These are phyloP conservation scores for Aspergillus nomiae DNA, from an alignment of 2,329 filamentous ascomycete species.

Conservation along the genomic window DNA sequence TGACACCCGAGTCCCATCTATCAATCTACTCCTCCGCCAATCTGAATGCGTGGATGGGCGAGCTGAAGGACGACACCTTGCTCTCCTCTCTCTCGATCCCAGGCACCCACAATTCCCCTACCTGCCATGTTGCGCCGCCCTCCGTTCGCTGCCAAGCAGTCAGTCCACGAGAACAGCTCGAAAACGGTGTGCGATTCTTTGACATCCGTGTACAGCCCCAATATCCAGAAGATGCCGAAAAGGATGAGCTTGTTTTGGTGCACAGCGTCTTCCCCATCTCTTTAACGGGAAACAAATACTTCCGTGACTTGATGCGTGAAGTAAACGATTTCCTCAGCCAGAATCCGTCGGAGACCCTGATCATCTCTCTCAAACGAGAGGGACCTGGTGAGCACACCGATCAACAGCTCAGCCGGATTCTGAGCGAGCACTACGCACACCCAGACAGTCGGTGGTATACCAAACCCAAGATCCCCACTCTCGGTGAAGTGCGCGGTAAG, in stretches of 20 bases:
- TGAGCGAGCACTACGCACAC: slow-evolving; percentile 70
- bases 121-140: slow-evolving; percentile 79
- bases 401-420: slow-evolving; percentile 71
- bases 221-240: slow-evolving; percentile 57
- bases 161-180: slow-evolving; percentile 72
- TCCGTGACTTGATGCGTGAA: slow-evolving; percentile 70
- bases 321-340: slow-evolving; percentile 74
- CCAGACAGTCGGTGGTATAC: slow-evolving; percentile 72
- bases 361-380: slow-evolving; percentile 89
- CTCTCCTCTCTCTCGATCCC: slow-evolving; percentile 85
- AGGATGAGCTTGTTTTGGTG: slow-evolving; percentile 75
- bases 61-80: slow-evolving; percentile 69
- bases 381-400: slow-evolving; percentile 80
- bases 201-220: slow-evolving; percentile 80
- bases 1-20: slow-evolving; percentile 56
- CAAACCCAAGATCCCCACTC: slow-evolving; percentile 70
- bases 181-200: slow-evolving; percentile 90
- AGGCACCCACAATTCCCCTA: slow-evolving; percentile 93
- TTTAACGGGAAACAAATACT: slow-evolving; percentile 77
- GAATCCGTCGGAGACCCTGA: slow-evolving; percentile 78
- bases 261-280: slow-evolving; percentile 89
- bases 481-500: slow-evolving; percentile 78
- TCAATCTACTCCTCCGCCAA: slow-evolving; percentile 70
- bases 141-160: slow-evolving; percentile 93
- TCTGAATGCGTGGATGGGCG: slow-evolving; percentile 77